phyloP scores from a whole-genome alignment of 495 filamentous ascomycete species.

The Neurospora sp. region DNA sequence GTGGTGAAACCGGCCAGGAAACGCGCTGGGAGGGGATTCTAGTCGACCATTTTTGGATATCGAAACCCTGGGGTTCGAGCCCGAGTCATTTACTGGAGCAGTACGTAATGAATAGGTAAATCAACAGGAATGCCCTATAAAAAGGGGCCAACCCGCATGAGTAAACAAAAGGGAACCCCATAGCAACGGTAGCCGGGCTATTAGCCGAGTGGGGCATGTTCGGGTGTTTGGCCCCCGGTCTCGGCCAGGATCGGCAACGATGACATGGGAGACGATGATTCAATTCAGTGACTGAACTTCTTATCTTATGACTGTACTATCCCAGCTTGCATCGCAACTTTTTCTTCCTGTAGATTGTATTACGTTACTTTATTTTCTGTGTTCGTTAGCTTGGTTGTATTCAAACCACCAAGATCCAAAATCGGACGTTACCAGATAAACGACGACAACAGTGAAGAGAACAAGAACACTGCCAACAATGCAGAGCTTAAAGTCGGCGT shows the following conservation, averaged over 20 bases:
- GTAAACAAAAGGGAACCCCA: background rate
- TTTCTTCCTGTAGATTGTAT: background rate
- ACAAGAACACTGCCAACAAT: conserved; percentile 4
- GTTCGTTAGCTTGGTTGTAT: background rate
- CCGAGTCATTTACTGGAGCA: background rate
- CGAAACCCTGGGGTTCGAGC: background rate
- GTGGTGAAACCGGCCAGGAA: conserved; percentile 57
- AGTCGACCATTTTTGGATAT: background rate
- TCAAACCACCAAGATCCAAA: background rate
- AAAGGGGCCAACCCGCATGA: background rate
- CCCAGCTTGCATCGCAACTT: background rate
- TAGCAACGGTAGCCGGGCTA: background rate
- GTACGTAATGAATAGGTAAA: background rate
- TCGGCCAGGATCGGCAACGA: conserved; percentile 2
- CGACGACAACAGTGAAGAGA: background rate
- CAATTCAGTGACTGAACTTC: background rate
- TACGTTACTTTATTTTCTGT: background rate
- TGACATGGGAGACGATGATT: background rate
- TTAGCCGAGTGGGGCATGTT: background rate
- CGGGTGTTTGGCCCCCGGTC: background rate
- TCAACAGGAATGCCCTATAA: background rate
- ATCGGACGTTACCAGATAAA: background rate
- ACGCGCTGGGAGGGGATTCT: conserved; percentile 21
- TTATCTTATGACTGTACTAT: background rate
- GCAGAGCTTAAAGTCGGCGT: conserved; percentile 12